phyloP scores from a whole-genome alignment of 345 rosid species.

The Syzygium aromaticum region DNA sequence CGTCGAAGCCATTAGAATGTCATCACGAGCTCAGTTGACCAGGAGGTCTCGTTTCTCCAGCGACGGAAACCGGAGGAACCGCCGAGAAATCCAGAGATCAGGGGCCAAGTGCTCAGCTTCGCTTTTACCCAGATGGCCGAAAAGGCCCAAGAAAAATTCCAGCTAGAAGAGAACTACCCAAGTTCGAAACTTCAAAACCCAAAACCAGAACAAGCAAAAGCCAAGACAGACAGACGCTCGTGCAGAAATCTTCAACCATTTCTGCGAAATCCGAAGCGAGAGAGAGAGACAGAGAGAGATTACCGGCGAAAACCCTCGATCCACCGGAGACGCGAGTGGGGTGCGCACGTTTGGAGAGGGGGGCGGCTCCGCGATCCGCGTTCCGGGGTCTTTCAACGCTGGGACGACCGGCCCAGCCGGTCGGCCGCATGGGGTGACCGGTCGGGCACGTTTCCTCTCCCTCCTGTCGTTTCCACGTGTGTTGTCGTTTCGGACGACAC shows the following conservation, averaged over 20 bases:
- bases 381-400: neutral
- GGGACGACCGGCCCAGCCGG: constrained; percentile 26
- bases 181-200: neutral
- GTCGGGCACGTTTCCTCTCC: neutral
- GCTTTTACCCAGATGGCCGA: neutral
- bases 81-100: neutral
- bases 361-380: neutral
- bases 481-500: neutral
- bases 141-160: neutral
- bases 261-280: neutral
- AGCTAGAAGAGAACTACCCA: neutral
- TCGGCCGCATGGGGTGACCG: constrained; percentile 5
- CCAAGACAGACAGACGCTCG: neutral
- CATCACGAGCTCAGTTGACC: neutral
- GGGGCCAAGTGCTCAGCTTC: neutral
- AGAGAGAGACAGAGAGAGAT: neutral
- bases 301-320: neutral
- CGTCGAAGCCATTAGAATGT: neutral
- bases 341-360: neutral
- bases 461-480: neutral
- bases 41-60: neutral
- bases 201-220: neutral
- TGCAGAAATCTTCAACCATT: neutral
- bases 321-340: neutral
- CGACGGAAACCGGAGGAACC: neutral